These are phyloP conservation scores for Casaregolazyma suthepensis DNA, from an alignment of 1,139 yeast species.

Conservation along the genomic window DNA sequence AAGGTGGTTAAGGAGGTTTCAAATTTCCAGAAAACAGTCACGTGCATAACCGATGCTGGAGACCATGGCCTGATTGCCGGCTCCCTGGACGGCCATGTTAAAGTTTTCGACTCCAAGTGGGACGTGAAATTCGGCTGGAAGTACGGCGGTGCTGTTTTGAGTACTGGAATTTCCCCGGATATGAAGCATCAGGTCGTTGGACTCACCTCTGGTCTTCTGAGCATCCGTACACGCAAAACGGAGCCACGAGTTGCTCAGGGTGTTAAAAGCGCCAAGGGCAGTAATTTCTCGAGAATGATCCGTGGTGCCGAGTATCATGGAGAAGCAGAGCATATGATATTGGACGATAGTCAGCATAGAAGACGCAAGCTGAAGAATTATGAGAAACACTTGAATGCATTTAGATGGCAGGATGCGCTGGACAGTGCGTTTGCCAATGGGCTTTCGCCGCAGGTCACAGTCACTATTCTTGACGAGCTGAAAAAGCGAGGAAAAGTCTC, in stretches of 20 bases:
- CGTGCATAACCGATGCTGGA: slow-evolving; percentile 56
- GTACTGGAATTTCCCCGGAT: slow-evolving; percentile 86
- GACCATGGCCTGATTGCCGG: slow-evolving; percentile 81
- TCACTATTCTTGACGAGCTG: slow-evolving; percentile 77
- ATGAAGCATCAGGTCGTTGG: slow-evolving; percentile 94
- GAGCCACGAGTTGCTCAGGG: slow-evolving; percentile 53
- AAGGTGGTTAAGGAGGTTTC: slow-evolving; percentile 55
- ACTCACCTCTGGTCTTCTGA: slow-evolving; percentile 77
- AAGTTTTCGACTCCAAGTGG: slow-evolving; percentile 85
- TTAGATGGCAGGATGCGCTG: slow-evolving; percentile 88
- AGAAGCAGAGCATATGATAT: slow-evolving; percentile 71
- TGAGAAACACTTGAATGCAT: slow-evolving; percentile 78
- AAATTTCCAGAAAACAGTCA: slow-evolving; percentile 90
- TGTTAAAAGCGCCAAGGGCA: slow-evolving; percentile 37
- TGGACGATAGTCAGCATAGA: slow-evolving; percentile 42
- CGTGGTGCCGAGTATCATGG: slow-evolving; percentile 90
- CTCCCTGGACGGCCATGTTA: slow-evolving; percentile 94
- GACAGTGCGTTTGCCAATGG: slow-evolving; percentile 81
- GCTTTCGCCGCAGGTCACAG: slow-evolving; percentile 67
- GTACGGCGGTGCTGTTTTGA: slow-evolving; percentile 85
- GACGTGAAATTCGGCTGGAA: slow-evolving; percentile 97
- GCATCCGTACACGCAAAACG: slow-evolving; percentile 81
- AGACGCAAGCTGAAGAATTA: slow-evolving; percentile 65
- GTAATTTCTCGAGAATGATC: slow-evolving; percentile 69
- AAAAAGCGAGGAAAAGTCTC: slow-evolving; percentile 83